A percentile compares a stretch with the other conserved stretches of the same genome.
Conservation (phyloP, 1,139 yeast genomes). For the Lodderomyces orthopsilosis region DNA sequence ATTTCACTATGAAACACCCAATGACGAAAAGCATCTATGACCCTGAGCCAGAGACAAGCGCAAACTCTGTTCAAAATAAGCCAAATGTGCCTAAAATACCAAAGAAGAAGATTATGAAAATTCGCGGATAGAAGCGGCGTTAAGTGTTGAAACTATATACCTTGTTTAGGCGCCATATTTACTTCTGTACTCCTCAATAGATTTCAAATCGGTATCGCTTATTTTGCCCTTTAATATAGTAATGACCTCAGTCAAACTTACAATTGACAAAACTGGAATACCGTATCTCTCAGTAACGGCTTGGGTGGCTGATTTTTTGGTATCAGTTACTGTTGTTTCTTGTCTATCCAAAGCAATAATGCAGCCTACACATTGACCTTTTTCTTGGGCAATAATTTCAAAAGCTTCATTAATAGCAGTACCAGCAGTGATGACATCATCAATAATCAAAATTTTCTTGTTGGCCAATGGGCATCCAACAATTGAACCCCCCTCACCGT, state of each 20-base stretch:
- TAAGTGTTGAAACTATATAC: too few relatives aligned
- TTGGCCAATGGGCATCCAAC: constrained; percentile 79
- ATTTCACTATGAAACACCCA: constrained; percentile 79
- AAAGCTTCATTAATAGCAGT: constrained; percentile 96
- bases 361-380: constrained; percentile 77
- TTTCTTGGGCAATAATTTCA: constrained; percentile 65
- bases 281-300: constrained; percentile 67
- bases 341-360: constrained; percentile 94
- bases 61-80: constrained; percentile 14
- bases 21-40: constrained; percentile 72
- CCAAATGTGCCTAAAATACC: constrained; percentile 47
- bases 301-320: constrained; percentile 75
- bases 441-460: constrained; percentile 78
- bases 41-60: constrained; percentile 44
- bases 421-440: constrained; percentile 98
- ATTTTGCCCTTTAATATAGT: constrained; percentile 55
- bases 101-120: constrained; percentile 51
- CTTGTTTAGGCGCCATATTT: constrained; percentile 45
- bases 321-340: constrained; percentile 70
- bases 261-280: constrained; percentile 83
- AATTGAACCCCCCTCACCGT: constrained; percentile 96
- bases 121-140: constrained; percentile 45
- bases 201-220: constrained; percentile 49
- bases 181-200: constrained; percentile 60
- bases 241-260: constrained; percentile 72